Percentiles rank a stretch among this genome's conserved stretches.
Conservation (phyloP, 805 yeast genomes). For the Candida jianshihensis region DNA sequence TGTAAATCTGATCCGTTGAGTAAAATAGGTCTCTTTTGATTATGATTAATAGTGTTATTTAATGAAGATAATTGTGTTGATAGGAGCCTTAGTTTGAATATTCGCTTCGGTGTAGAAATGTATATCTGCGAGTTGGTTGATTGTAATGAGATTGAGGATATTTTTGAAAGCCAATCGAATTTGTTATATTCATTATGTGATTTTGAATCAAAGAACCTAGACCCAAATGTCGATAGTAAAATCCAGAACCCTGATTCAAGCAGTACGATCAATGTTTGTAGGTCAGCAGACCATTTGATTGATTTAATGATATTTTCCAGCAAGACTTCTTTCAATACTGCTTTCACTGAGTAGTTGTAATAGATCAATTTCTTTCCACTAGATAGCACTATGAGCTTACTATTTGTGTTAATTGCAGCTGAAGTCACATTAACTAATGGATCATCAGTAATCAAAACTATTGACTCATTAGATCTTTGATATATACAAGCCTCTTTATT, state of each 20-base stretch:
- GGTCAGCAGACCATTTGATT: constrained; percentile 12
- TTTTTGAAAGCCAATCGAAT: not conserved
- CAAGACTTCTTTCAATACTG: constrained; percentile 2
- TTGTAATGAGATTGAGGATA: not conserved
- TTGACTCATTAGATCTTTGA: constrained; percentile 2
- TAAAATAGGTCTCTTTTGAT: constrained; percentile 19
- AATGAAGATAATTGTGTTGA: not conserved
- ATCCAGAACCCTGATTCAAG: constrained; percentile 19
- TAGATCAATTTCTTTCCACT: constrained; percentile 1
- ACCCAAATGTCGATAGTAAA: constrained; percentile 22
- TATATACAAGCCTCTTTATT: constrained; percentile 6
- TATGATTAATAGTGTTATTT: constrained; percentile 11
- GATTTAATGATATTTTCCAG: constrained; percentile 2
- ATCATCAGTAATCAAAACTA: not conserved
- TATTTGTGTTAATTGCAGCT: constrained; percentile 6
- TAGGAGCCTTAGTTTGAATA: constrained; percentile 2
- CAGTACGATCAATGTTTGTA: constrained; percentile 10
- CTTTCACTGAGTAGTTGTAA: constrained; percentile 5
- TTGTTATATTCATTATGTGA: constrained; percentile 5
- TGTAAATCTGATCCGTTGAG: constrained; percentile 15
- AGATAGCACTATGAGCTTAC: constrained; percentile 4
- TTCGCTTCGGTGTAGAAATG: constrained; percentile 1
- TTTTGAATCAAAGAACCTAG: constrained; percentile 13
- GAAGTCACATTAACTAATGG: constrained; percentile 3
- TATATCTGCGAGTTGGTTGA: not conserved